Evolutionary conservation across 192 early-diverging fungal species (phyloP), one percentile per base, ranked within the genome.

Genomic region (Coemansia sp.): DNA sequence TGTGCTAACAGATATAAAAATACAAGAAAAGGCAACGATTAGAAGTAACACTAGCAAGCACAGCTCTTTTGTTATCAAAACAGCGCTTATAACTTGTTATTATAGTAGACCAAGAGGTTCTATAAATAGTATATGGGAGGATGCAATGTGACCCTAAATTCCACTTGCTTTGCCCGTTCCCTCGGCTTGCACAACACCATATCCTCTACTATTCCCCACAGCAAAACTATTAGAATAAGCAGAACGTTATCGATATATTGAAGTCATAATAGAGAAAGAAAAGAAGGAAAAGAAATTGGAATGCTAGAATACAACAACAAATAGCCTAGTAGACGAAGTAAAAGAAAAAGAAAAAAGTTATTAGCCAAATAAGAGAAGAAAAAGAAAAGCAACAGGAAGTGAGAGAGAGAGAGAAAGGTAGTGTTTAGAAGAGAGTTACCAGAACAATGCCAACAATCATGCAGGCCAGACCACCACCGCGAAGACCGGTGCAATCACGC

Each of bases 401-500:
- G 43, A 67, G 52, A 15, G 8, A 45, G 18, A 40, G 23, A n/a
- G n/a, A n/a, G n/a, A n/a, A n/a, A n/a, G n/a, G n/a, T n/a, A n/a
- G n/a, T n/a, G n/a, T n/a, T n/a, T n/a, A 83, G 66, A 74, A 83
- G 16, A 83, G 65, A 37, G 80, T 83, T 16, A 83, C 80, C 65
- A 83, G 61, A 21, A 69, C 72, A 74, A 83, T 75, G 38, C 80
- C 80, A 62, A 83, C 72, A 64, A 83, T 75, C 80, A 83, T 83
- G 54, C 74, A 76, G 7, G 80, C 80, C 21, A 77, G 63, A 15
- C 80, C 80, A 16, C 74, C 80, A 43, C 80, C 80, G 11, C 80
- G 68, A 50, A 83, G 75, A 12, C 71, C 75, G 19, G 71, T 74
- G 43, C 60, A 61, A 39, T 71, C 66, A 32, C 70, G 70, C 69